Conservation (phyloP, 208 protist species). For the Trypanosoma theileri region DNA sequence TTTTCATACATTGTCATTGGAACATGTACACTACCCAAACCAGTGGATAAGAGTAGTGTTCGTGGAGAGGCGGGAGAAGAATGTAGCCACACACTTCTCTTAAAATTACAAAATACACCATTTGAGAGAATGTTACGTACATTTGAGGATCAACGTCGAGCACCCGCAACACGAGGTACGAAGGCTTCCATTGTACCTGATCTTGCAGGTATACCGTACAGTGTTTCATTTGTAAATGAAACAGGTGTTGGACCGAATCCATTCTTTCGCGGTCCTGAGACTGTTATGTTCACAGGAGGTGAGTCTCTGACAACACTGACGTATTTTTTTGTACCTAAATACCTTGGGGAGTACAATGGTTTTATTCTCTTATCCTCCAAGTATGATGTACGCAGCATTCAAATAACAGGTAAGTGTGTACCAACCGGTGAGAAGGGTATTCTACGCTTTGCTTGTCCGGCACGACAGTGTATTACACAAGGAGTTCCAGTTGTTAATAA, state of each 20-base stretch:
- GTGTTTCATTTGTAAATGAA: constrained; percentile 71
- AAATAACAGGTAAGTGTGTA: constrained; percentile 77
- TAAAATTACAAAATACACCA: constrained; percentile 55
- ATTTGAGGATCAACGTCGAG: constrained; percentile 65
- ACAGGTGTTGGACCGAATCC: constrained; percentile 75
- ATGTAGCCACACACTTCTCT: constrained; percentile 35
- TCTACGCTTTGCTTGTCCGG: constrained; percentile 87
- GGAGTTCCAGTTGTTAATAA: constrained; percentile 87
- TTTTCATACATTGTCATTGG: constrained; percentile 84
- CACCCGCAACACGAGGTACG: constrained; percentile 10
- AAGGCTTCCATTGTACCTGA: constrained; percentile 26
- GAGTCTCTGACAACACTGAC: constrained; percentile 28
- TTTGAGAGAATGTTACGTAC: constrained; percentile 72
- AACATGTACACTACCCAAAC: constrained; percentile 54
- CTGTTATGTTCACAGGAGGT: constrained; percentile 18
- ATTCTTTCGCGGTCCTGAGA: constrained; percentile 63
- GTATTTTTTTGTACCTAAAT: constrained; percentile 86
- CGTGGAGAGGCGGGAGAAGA: constrained; percentile 71
- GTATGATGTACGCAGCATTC: constrained; percentile 86
- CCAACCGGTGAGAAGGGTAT: constrained; percentile 64
- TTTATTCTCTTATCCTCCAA: constrained; percentile 77
- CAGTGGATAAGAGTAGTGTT: constrained; percentile 46
- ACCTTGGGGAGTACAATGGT: constrained; percentile 76
- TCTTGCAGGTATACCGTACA: constrained; percentile 36
- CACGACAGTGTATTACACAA: constrained; percentile 87